Base-by-base conservation (phyloP, 2,329 filamentous ascomycete genomes). In the Penicillium sp. region DNA sequence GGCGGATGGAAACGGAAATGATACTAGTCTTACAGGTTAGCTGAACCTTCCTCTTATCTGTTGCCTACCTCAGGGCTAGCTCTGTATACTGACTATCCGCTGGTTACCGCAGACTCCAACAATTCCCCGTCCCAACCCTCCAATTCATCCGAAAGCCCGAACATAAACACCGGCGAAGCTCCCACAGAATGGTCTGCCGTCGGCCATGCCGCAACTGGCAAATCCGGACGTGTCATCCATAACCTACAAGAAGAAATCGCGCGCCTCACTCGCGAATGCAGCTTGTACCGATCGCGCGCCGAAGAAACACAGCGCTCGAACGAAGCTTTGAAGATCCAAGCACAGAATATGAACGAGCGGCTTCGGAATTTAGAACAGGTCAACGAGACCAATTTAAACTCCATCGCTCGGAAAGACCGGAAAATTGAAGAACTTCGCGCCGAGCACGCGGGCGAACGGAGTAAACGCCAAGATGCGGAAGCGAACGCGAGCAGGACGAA, bases 181-280 rank as follows among this genome's bases (percentile, higher is more conserved):
- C 55, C 68, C 24, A 59, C 69, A n/a, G 75, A 78, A 68, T 81
- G 79, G 79, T 81, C 79, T 1, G 79, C 79, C 2, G 77, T 81
- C 27, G 79, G 79, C 13, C 78, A 80, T 58, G 79, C 79, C 35
- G 75, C 77, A 24, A 78, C 76, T 8, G 79, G 79, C 39, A 81
- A 81, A 65, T 81, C 79, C 3, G 78, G 79, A 27, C 75, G 79
- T 35, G 79, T 81, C 21, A 81, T 81, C 52, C 79, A 81, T 58
- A 77, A 78, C 55, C 67, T 81, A 33, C 79, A 80, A 64, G 78
- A 78, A 60, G 79, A 81, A 47, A 80, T 80, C 57, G 79, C 79
- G 27, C 77, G 78, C 24, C 62, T 80, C 41, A 79, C 75, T 11
- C 74, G 79, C 19, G 79, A 81, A 58, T 77, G 75, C 59, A 75